A percentile compares a stretch with the other conserved stretches of the same genome.
Conservation (phyloP, 495 filamentous ascomycete species). For the Neurospora sp. region DNA sequence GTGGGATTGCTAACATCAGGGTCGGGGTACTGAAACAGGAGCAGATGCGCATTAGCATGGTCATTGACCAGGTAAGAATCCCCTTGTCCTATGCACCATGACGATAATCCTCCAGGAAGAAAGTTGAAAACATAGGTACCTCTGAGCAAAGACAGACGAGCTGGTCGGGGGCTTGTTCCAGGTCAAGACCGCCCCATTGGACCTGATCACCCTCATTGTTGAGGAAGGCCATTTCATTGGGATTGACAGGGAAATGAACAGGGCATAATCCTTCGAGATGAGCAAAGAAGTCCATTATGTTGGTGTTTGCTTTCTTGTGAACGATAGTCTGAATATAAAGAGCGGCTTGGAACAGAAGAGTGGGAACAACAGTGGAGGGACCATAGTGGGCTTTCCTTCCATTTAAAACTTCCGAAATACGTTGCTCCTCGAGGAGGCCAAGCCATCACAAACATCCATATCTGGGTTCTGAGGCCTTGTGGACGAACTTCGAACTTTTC, state of each 20-base stretch:
- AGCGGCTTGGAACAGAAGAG: neutral
- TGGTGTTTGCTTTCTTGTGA: neutral
- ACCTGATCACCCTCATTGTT: rapidly evolving
- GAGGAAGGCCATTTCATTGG: neutral
- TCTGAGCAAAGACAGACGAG: neutral
- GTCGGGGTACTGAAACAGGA: neutral
- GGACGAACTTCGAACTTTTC: too few relatives aligned
- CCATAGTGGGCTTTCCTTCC: too few relatives aligned
- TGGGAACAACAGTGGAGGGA: too few relatives aligned
- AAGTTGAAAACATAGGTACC: neutral
- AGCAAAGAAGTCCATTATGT: neutral
- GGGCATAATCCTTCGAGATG: neutral
- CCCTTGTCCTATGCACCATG: too few relatives aligned
- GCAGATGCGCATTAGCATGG: neutral
- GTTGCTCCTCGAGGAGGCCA: too few relatives aligned
- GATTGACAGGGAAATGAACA: neutral
- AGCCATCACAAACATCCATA: too few relatives aligned
- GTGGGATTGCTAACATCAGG: neutral
- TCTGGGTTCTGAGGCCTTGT: too few relatives aligned
- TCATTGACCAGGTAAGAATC: neutral
- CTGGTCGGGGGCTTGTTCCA: neutral
- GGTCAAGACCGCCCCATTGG: neutral
- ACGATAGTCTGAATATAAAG: neutral
- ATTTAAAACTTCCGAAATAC: too few relatives aligned
- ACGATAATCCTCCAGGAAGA: too few relatives aligned